A percentile compares a stretch with the other conserved stretches of the same genome.
phyloP scores from a whole-genome alignment of 495 filamentous ascomycete species.

The Lineolata rhizophorae region DNA sequence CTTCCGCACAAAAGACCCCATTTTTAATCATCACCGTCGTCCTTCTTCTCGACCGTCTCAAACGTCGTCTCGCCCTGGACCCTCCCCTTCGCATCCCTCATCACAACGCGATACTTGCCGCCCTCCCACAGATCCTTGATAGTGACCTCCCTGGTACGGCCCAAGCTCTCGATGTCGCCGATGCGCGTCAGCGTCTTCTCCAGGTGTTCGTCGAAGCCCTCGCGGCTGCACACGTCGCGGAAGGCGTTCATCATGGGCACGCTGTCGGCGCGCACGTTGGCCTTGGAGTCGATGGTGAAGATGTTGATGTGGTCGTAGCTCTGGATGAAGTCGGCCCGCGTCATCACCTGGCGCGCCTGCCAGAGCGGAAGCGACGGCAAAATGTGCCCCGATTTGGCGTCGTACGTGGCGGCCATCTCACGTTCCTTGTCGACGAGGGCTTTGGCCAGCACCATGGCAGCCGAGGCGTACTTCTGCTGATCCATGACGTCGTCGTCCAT shows the following conservation, averaged over 20 bases:
- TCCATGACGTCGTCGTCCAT: constrained; percentile 99
- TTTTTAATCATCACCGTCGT: constrained; percentile 6
- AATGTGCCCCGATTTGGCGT: constrained; percentile 44
- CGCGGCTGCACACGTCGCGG: constrained; percentile 45
- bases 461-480: constrained; percentile 85
- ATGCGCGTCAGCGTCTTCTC: constrained; percentile 70
- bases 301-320: constrained; percentile 83
- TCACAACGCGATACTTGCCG: constrained; percentile 54
- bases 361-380: constrained; percentile 69
- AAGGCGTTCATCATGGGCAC: constrained; percentile 95
- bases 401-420: constrained; percentile 39
- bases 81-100: constrained; percentile 27
- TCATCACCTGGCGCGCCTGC: constrained; percentile 80
- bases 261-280: constrained; percentile 76
- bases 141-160: constrained; percentile 74
- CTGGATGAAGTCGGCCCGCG: constrained; percentile 81
- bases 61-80: constrained; percentile 16
- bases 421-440: constrained; percentile 64
- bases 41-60: constrained; percentile 13
- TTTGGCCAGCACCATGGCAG: constrained; percentile 82
- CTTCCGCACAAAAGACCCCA: neutral
- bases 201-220: constrained; percentile 61
- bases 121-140: constrained; percentile 63
- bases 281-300: constrained; percentile 77
- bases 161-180: constrained; percentile 74